Base-by-base conservation (phyloP, 2,329 filamentous ascomycete species). In the Fusarium sp. region DNA sequence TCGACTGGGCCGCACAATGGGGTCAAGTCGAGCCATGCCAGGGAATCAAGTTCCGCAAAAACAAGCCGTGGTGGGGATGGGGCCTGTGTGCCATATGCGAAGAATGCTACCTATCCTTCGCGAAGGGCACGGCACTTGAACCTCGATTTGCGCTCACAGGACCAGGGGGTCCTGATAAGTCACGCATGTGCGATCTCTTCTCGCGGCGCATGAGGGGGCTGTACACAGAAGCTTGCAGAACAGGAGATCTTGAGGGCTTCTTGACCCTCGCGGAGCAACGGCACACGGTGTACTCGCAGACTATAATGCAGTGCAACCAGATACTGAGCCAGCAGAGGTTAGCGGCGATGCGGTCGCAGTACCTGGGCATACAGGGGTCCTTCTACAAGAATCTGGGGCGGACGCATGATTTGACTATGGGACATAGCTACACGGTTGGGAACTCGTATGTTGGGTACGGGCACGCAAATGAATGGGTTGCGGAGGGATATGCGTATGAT, bases 151-250 rank as follows among this genome's bases (percentile, higher is more conserved):
- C 67, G 3, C 63, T 79, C 17, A 67, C 65, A 2, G 74, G 76
- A 7, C 48, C 57, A 3, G 33, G 57, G 3, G 62, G 73, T 1
- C 44, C 71, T 0, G 40, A 56, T 58, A 59, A 52, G 0, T 32
- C 58, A 35, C 62, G 67, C 4, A 77, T 80, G 71, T 81, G 79
- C 63, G 78, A 80, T 45, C 62, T 80, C 43, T 81, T 78, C 57
- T 79, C 77, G 7, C 70, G 74, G 24, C 78, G 78, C 13, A 80
- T 81, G 75, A 76, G 79, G 8, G 47, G 60, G 1, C 48, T 79
- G 0, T 80, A 79, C 62, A 57, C 54, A 2, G 67, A 76, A 24
- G 77, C 78, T 4, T 78, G 78, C 45, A 39, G 43, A 7, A 53
- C 68, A 6, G 64, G 50, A 1, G 66, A 74, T 33, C 68, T 74